Evolutionary conservation across 2,329 filamentous ascomycete genomes (phyloP).

Genomic region (Rhynchosporium agropyri): DNA sequence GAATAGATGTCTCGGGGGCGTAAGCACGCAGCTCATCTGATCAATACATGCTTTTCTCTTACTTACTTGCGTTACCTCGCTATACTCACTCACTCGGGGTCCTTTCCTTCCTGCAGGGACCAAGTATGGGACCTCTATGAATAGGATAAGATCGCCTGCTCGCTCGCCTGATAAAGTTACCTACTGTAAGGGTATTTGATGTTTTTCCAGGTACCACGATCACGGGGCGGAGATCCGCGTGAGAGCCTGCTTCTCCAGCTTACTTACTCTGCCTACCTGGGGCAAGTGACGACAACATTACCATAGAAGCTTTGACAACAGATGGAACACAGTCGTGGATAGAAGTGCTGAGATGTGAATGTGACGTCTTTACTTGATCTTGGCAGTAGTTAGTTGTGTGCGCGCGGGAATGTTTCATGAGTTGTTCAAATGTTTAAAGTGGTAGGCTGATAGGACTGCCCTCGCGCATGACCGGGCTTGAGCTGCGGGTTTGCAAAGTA

Average conservation of each 20-base stretch:
- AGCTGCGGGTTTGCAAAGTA: neutral
- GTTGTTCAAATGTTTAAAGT: conserved; percentile 23
- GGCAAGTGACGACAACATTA: neutral
- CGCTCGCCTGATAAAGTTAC: conserved; percentile 7
- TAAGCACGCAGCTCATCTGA: conserved; percentile 9
- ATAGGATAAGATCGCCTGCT: neutral
- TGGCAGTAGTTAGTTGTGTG: conserved; percentile 14
- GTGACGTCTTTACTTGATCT: conserved; percentile 13
- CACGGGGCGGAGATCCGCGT: conserved; percentile 22
- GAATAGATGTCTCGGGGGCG: neutral
- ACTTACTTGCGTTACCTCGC: neutral
- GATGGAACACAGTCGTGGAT: conserved; percentile 11
- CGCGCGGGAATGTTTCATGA: conserved; percentile 27
- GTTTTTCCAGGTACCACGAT: neutral
- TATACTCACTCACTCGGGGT: neutral
- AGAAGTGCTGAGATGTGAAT: conserved; percentile 13
- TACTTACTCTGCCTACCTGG: neutral
- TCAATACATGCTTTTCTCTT: neutral
- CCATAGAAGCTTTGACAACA: conserved; percentile 4
- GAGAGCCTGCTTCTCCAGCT: neutral
- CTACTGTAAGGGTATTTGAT: no score
- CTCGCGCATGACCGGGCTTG: conserved; percentile 18
- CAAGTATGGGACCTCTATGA: neutral
- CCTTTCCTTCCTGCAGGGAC: neutral
- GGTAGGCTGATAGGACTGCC: conserved; percentile 14